Conservation (phyloP, 352 stramenopile genomes). For the Phytophthora lateralis region DNA sequence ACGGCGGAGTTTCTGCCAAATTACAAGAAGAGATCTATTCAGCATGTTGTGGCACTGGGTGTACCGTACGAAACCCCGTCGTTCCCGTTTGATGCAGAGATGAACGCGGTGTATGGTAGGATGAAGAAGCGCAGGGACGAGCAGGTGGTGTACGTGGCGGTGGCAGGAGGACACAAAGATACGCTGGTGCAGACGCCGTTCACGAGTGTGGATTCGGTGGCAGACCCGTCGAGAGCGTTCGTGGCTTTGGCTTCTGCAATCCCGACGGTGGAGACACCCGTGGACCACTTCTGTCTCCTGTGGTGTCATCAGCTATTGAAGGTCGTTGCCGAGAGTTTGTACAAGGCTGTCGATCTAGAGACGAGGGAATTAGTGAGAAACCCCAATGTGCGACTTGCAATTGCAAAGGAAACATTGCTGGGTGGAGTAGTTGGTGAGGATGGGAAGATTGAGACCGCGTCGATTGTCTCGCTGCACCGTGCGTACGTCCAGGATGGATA, state of each 20-base stretch:
- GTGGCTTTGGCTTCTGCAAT: constrained; percentile 63
- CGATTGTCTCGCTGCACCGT: constrained; percentile 45
- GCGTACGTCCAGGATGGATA: constrained; percentile 61
- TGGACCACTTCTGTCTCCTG: constrained; percentile 84
- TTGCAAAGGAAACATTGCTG: constrained; percentile 53
- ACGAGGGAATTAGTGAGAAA: constrained; percentile 50
- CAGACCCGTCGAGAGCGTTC: constrained; percentile 38
- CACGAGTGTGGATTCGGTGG: constrained; percentile 37
- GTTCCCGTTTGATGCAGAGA: constrained; percentile 71
- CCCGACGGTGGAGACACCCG: constrained; percentile 58
- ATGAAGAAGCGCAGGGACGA: constrained; percentile 35
- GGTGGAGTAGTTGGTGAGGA: constrained; percentile 12
- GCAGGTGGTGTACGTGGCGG: constrained; percentile 66
- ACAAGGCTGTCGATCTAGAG: constrained; percentile 59
- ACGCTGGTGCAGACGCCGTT: constrained; percentile 67
- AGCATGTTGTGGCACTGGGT: constrained; percentile 76
- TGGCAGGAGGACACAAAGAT: constrained; percentile 85
- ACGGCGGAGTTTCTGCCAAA: constrained; percentile 72
- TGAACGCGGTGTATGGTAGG: constrained; percentile 63
- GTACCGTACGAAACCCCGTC: constrained; percentile 59
- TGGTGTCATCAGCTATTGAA: constrained; percentile 88
- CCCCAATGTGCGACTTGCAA: constrained; percentile 44
- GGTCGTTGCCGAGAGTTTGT: constrained; percentile 61
- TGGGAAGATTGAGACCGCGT: constrained; percentile 15
- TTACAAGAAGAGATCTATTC: constrained; percentile 76